These are phyloP conservation scores for Dryas drummondii DNA, from an alignment of 306 rosid species.

Conservation along the genomic window DNA sequence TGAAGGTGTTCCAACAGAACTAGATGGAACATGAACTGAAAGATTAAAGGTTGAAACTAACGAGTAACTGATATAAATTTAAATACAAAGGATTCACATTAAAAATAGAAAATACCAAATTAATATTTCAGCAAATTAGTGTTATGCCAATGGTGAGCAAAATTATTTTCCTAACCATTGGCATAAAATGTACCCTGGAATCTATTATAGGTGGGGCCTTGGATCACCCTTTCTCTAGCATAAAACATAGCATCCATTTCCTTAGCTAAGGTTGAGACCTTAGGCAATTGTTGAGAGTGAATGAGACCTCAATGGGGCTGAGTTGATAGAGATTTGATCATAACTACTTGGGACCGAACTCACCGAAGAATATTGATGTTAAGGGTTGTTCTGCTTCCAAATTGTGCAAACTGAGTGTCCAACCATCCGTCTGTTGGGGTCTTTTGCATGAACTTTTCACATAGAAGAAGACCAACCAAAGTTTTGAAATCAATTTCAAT, in stretches of 20 bases:
- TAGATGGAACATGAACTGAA: background rate
- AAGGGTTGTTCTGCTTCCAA: conserved; percentile 31
- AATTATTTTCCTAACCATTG: too few relatives aligned
- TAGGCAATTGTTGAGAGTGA: background rate
- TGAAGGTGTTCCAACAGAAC: background rate
- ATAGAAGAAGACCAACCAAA: background rate
- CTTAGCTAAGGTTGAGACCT: too few relatives aligned
- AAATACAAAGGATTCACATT: too few relatives aligned
- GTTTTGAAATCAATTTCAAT: background rate
- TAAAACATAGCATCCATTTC: too few relatives aligned
- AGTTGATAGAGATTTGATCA: conserved; percentile 47
- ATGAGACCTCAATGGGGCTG: conserved; percentile 49
- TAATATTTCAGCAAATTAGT: too few relatives aligned
- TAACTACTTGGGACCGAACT: conserved; percentile 33
- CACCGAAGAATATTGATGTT: conserved; percentile 24
- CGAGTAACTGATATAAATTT: too few relatives aligned
- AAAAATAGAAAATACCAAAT: too few relatives aligned
- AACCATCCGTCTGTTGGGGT: conserved; percentile 27
- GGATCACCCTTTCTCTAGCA: too few relatives aligned
- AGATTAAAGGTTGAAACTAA: too few relatives aligned
- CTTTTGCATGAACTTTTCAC: conserved; percentile 27
- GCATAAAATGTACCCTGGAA: too few relatives aligned
- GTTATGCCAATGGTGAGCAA: too few relatives aligned
- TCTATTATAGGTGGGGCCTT: too few relatives aligned
- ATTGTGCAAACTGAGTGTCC: conserved; percentile 34